A percentile compares a stretch with the other conserved stretches of the same genome.
These are phyloP conservation scores for Xylaria sp. DNA, from an alignment of 2,329 filamentous ascomycete genomes.

Conservation along the genomic window DNA sequence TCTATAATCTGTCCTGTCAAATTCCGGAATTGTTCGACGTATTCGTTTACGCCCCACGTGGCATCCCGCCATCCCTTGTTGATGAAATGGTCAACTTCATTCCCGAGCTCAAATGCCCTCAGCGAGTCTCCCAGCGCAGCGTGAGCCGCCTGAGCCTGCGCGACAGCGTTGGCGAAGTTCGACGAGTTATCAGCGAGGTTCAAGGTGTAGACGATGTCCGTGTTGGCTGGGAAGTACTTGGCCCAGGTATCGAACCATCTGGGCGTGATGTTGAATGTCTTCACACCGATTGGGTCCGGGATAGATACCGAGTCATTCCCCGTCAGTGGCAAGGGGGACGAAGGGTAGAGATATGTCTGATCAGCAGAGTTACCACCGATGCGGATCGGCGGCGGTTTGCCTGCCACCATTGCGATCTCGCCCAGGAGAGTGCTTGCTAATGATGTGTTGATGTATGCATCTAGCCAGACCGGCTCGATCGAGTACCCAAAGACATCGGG, in stretches of 20 bases:
- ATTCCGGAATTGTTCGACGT: conserved; percentile 32
- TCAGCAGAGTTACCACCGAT: conserved; percentile 35
- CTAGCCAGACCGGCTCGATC: conserved; percentile 33
- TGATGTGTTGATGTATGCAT: conserved; percentile 29
- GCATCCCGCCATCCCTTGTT: conserved; percentile 32
- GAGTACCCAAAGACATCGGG: conserved; percentile 34
- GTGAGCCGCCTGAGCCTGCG: conserved; percentile 30
- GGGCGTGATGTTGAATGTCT: conserved; percentile 32
- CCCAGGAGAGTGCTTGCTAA: conserved; percentile 27
- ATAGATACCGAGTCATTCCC: conserved; percentile 28
- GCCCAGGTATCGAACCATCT: conserved; percentile 32
- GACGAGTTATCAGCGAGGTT: conserved; percentile 33
- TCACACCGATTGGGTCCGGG: conserved; percentile 23
- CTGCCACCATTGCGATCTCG: conserved; percentile 28
- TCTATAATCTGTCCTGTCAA: conserved; percentile 30
- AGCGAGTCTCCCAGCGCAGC: conserved; percentile 28
- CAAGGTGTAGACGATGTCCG: conserved; percentile 32
- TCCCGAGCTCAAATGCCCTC: conserved; percentile 33
- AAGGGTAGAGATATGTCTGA: conserved; percentile 30
- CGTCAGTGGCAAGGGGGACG: conserved; percentile 25
- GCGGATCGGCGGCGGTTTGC: conserved; percentile 31
- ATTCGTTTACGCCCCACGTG: conserved; percentile 29
- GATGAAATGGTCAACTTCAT: conserved; percentile 36
- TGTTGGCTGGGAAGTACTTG: conserved; percentile 31
- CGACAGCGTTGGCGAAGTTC: conserved; percentile 27